Base-by-base conservation (phyloP, 2,329 filamentous ascomycete species). In the Pseudogymnoascus sp. region DNA sequence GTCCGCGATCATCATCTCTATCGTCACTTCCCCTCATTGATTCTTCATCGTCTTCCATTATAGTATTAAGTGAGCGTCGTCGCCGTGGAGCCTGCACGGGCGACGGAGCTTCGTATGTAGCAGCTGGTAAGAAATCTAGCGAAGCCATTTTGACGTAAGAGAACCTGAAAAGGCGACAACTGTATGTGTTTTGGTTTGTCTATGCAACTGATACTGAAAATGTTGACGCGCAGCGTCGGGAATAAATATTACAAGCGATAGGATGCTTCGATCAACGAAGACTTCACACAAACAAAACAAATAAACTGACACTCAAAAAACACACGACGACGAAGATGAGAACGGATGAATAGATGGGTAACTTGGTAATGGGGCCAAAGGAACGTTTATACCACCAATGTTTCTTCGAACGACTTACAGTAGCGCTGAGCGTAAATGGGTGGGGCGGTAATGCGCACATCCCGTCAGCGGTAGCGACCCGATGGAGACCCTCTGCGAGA, bases 11-110 rank as follows among this genome's bases (percentile, higher is more conserved):
- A 36, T 59, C 66, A 39, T 67, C 65, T 70, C 70, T 68, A 63
- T 71, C 68, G 65, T 70, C 67, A 58, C 65, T 62, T 39, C 69
- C 69, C 62, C 68, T 64, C 41, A 61, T 63, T 42, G 70, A 72
- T 61, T 73, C 70, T 58, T 69, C 71, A 28, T 78, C 76, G 70
- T 86, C 82, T 76, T 87, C 83, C 63, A 85, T 80, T 79, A 86
- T 81, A 66, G 84, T 85, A 82, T 87, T 86, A 82, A 87, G 82
- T 66, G 76, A 73, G 69, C 79, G 77, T 70, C 78, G 80, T 71
- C 79, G 80, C 76, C 68, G 68, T 63, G 61, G 69, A 67, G 73
- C 83, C 83, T 80, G 84, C 82, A 80, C 80, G 76, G 78, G 69
- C 58, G 77, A 67, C 60, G 69, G 78, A 63, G 81, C 77, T 71